Conservation (phyloP, 2,329 filamentous ascomycete species). For the Colletotrichum australisinense region DNA sequence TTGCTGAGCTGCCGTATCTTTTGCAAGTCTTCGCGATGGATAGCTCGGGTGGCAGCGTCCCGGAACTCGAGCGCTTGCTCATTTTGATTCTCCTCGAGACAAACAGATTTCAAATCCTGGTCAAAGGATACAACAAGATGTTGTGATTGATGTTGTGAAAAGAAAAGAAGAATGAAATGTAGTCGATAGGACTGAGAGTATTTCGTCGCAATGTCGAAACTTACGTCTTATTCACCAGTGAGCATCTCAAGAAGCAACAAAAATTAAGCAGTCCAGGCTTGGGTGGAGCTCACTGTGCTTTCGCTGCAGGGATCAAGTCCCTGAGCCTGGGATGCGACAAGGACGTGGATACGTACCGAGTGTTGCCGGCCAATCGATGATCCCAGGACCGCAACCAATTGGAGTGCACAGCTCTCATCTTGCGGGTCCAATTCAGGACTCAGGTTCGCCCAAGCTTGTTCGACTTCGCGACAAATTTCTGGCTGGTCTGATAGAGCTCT, state of each 20-base stretch:
- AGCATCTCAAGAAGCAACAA: not conserved
- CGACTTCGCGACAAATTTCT: slow-evolving; percentile 22
- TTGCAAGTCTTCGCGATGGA: slow-evolving; percentile 1
- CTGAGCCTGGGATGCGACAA: not conserved
- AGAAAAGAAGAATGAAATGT: not conserved
- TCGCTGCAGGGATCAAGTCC: not conserved
- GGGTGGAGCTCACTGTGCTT: not conserved
- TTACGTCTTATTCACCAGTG: not conserved
- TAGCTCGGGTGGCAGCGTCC: slow-evolving; percentile 2
- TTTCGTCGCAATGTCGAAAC: not conserved
- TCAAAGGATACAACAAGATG: too few species aligned
- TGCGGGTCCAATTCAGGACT: slow-evolving; percentile 7
- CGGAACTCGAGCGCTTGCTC: slow-evolving; percentile 31
- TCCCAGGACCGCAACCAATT: slow-evolving; percentile 7
- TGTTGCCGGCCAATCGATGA: slow-evolving; percentile 14
- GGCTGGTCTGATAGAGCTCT: slow-evolving; percentile 25
- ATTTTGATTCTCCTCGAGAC: not conserved
- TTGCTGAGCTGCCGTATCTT: slow-evolving; percentile 37
- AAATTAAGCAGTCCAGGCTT: not conserved
- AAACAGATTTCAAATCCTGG: not conserved
- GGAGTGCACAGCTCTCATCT: not conserved
- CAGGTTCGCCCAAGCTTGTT: slow-evolving; percentile 15
- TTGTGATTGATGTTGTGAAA: not conserved
- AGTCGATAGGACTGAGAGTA: not conserved
- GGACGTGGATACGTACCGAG: not conserved